Evolutionary conservation across 2,329 filamentous ascomycete species (phyloP).

Genomic region (Dactylonectria estremocensis): DNA sequence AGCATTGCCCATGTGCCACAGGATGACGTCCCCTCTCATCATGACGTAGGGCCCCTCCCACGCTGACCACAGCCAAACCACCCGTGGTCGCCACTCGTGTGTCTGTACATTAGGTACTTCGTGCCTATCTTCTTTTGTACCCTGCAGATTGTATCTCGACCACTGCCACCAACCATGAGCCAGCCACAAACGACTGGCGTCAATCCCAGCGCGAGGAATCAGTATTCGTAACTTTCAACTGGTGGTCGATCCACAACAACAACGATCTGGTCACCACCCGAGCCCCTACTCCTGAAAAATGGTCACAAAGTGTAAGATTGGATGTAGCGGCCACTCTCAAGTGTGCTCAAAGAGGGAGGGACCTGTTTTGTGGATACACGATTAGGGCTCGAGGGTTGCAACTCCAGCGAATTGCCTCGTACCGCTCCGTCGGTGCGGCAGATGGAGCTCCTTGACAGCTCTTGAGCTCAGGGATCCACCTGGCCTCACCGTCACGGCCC

Average conservation of each 20-base stretch:
- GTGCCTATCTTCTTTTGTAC: constrained; percentile 41
- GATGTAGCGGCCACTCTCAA: constrained; percentile 15
- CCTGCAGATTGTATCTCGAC: constrained; percentile 39
- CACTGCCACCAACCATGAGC: constrained; percentile 36
- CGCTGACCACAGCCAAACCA: constrained; percentile 40
- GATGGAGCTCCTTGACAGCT: constrained; percentile 39
- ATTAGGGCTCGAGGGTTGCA: constrained; percentile 51
- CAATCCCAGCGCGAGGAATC: constrained; percentile 9
- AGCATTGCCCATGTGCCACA: constrained; percentile 30
- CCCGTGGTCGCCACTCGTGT: constrained; percentile 40
- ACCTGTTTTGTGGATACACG: constrained; percentile 43
- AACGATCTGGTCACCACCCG: constrained; percentile 13
- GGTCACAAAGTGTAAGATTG: constrained; percentile 11
- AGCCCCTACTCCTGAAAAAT: constrained; percentile 8
- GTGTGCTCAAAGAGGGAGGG: constrained; percentile 26
- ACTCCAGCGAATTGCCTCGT: constrained; percentile 40
- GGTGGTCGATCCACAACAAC: background rate
- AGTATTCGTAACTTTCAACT: background rate
- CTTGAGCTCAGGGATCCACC: constrained; percentile 46
- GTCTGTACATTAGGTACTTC: constrained; percentile 31
- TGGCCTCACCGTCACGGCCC: constrained; percentile 47
- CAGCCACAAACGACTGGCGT: constrained; percentile 25
- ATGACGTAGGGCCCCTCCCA: constrained; percentile 41
- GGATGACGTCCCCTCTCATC: constrained; percentile 44
- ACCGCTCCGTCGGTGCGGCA: constrained; percentile 46